Percentiles rank a stretch among this genome's conserved stretches.
Conservation (phyloP, 73 alveolate species). For the Uronychia binucleata region DNA sequence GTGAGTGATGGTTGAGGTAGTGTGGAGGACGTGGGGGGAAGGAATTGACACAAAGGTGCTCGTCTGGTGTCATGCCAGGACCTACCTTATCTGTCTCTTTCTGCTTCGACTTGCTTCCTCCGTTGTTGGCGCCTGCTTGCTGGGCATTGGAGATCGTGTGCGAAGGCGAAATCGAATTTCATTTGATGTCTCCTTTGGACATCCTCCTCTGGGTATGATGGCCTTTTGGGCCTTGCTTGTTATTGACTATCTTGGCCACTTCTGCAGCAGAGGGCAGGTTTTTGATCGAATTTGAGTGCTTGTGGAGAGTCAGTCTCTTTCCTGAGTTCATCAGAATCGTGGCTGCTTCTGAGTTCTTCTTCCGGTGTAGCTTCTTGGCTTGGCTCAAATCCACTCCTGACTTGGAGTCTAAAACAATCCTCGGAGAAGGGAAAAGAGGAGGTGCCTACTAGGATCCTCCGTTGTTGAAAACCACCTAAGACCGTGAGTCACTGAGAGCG, state of each 20-base stretch:
- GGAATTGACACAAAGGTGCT: background rate
- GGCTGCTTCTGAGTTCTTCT: background rate
- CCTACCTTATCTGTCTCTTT: background rate
- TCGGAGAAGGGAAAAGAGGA: background rate
- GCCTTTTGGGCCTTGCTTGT: background rate
- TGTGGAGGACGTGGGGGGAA: background rate
- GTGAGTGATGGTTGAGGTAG: constrained; percentile 3
- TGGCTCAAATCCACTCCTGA: background rate
- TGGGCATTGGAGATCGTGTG: background rate
- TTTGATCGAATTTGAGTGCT: background rate
- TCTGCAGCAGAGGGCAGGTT: background rate
- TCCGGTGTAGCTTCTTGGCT: background rate
- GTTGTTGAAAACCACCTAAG: too few species aligned
- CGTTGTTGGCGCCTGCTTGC: background rate
- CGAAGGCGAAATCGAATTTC: background rate
- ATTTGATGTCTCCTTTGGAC: background rate
- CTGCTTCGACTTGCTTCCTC: background rate
- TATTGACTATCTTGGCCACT: background rate
- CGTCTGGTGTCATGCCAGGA: background rate
- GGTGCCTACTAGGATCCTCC: too few species aligned
- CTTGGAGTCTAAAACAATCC: background rate
- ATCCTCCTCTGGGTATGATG: background rate
- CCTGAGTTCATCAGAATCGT: background rate
- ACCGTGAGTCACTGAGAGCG: too few species aligned
- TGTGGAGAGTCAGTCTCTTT: background rate